A percentile compares a stretch with the other conserved stretches of the same genome.
These are phyloP conservation scores for Pseudocercospora cruenta DNA, from an alignment of 2,329 filamentous ascomycete species.

Conservation along the genomic window DNA sequence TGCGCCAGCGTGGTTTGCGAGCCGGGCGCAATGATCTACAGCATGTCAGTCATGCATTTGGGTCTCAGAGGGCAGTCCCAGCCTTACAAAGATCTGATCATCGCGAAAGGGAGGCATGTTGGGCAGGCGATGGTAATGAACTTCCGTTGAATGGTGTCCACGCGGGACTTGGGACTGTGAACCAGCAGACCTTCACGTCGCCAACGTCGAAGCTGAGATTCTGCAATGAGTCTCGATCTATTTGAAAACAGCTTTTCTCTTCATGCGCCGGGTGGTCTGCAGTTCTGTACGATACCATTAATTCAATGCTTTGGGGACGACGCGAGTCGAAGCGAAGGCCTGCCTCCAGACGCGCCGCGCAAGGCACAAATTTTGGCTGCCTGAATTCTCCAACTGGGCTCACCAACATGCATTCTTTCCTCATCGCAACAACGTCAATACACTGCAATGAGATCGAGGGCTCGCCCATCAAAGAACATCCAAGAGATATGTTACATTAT, in stretches of 20 bases:
- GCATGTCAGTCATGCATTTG: not conserved
- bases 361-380: not conserved
- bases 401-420: too few species aligned
- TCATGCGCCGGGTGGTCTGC: too few species aligned
- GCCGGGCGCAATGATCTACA: slow-evolving; percentile 72
- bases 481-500: too few species aligned
- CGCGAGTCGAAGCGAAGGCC: not conserved
- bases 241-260: too few species aligned
- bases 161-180: not conserved
- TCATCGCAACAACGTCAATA: too few species aligned
- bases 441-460: too few species aligned
- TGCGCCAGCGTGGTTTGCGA: slow-evolving; percentile 90
- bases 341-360: not conserved
- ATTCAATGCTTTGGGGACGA: not conserved
- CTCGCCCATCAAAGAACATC: too few species aligned
- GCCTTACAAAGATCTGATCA: slow-evolving; percentile 40
- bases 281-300: not conserved
- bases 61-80: not conserved
- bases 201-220: too few species aligned
- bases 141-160: not conserved
- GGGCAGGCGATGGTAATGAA: slow-evolving; percentile 1
- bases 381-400: not conserved
- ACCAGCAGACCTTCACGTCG: not conserved
- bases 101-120: slow-evolving; percentile 41
- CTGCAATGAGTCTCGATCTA: too few species aligned